Percentiles rank a stretch among this genome's conserved stretches.
Evolutionary conservation across 371 early-diverging fungal genomes (phyloP).

Genomic region (Mortierella sp.): DNA sequence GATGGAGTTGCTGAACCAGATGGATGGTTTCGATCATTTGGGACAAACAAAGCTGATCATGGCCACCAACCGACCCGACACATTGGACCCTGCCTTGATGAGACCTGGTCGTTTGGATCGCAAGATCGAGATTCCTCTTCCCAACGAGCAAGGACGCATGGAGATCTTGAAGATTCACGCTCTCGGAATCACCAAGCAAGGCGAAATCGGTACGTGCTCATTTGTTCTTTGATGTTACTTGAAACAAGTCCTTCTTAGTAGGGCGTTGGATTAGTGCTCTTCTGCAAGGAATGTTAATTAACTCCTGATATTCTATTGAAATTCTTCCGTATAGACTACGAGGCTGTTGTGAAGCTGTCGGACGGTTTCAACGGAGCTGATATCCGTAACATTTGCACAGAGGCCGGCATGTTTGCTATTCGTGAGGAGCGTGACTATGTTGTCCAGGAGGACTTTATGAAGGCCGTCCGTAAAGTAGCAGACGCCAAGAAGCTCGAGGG

Average conservation of each 20-base stretch:
- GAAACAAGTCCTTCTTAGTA: neutral
- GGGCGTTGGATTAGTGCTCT: neutral
- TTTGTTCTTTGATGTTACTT: neutral
- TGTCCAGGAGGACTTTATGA: constrained; percentile 99
- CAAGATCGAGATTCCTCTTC: constrained; percentile 99
- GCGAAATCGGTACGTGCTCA: constrained; percentile 87
- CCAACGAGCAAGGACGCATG: constrained; percentile 89
- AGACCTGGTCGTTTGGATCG: constrained; percentile 99
- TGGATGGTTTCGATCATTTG: constrained; percentile 99
- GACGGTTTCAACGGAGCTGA: constrained; percentile 99
- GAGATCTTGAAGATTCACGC: constrained; percentile 98
- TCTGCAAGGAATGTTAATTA: neutral
- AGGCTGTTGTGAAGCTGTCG: constrained; percentile 98
- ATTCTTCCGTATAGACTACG: constrained; percentile 83
- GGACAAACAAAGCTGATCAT: constrained; percentile 99
- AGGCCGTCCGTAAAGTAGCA: constrained; percentile 99
- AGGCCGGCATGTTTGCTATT: constrained; percentile 99
- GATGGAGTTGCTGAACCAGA: constrained; percentile 99
- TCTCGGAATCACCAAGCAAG: constrained; percentile 93
- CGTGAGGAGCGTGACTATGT: constrained; percentile 97
- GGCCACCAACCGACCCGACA: constrained; percentile 99
- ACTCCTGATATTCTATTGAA: neutral
- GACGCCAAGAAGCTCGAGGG: constrained; percentile 99
- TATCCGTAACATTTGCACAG: constrained; percentile 99
- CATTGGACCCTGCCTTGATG: constrained; percentile 98